Base-by-base conservation (phyloP, 441 rosid species). In the Syzygium syzygioides region DNA sequence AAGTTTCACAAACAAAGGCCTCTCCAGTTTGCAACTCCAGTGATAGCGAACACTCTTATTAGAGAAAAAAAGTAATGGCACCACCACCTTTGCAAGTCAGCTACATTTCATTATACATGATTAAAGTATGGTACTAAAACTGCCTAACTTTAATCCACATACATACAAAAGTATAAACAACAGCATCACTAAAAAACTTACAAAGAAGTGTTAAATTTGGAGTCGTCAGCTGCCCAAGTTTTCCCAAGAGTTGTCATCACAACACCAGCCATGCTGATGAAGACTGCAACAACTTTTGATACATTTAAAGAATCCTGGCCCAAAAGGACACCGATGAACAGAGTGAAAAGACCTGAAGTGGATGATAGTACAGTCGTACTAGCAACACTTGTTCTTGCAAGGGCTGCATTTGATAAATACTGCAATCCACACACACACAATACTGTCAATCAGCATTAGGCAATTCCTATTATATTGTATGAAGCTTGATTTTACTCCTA, bases 401-500 rank as follows among this genome's bases (percentile, higher is more conserved):
- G 98, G 54, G 99, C 98, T 90, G 98, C 99, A 94, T 97, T 98
- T 86, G 99, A 95, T 34, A 97, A 91, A 91, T 98, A 98, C 99
- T 96, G 95, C 64, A 86, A 89, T 76, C n/a, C 62, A 83, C 54
- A 30, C 87, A 89, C 62, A 83, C 54, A 30, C 87, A 89, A 88
- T 85, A 53, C 11, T 55, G 54, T 57, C 30, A 85, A 54, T 64
- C 85, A 79, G 55, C 30, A 68, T 17, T n/a, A 18, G 10, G 25
- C 9, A 11, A 25, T 30, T 53, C 59, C 15, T 71, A n/a, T 19
- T 56, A 10, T 56, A 20, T 8, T 56, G 60, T 17, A 56, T 20
- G 59, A 55, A 55, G 23, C 59, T 55, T 55, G 11, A 19, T 20
- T 9, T 23, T 7, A 7, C 59, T 55, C 25, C 52, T 45, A 79